Evolutionary conservation across 2,329 filamentous ascomycete genomes (phyloP), one percentile per base, ranked within the genome.

Genomic region (Trichoderma lentiforme): DNA sequence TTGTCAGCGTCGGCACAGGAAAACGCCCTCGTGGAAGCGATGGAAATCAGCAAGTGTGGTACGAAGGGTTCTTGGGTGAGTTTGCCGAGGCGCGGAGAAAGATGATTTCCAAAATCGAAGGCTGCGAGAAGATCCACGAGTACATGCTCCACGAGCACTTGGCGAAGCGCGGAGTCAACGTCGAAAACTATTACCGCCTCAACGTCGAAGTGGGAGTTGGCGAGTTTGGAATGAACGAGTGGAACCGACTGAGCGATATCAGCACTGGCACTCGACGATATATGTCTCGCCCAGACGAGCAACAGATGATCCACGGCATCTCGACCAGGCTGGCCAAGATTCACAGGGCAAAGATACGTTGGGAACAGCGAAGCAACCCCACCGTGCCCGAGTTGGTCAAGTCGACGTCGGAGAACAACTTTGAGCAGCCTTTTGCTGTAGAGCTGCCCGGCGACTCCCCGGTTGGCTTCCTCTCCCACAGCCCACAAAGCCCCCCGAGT

Each of bases 151-250:
- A 89, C 72, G 92, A 97, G 62, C 89, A 95, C 75, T 85, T 98
- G 26, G 83, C 88, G 7, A 92, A 91, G 80, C 90, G 94, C 39
- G 90, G 92, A 30, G 93, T 98, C 73, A 95, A 92, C 76, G 88
- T 89, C 66, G 95, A 98, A 72, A 93, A 97, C 80, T 99, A 99
- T 83, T 97, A 94, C 80, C 92, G 96, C 8, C 85, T 98, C n/a
- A 99, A 99, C 75, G 96, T 98, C 53, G 95, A 98, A 79, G 91
- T 97, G 18, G 96, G 95, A 1, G 95, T 98, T 3, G 95, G 95
- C 68, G 96, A 98, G 79, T 98, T 98, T 80, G 95, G 93, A 66
- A 98, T 99, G 94, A 99, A 98, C 79, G 96, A 98, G 80, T 99
- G 96, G 96, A 89, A 93, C 77, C 90, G 95, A 4, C 84, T 98